A percentile compares a stretch with the other conserved stretches of the same genome.
Conservation (phyloP, 257 asterid genomes). For the Forsythia suspensa region DNA sequence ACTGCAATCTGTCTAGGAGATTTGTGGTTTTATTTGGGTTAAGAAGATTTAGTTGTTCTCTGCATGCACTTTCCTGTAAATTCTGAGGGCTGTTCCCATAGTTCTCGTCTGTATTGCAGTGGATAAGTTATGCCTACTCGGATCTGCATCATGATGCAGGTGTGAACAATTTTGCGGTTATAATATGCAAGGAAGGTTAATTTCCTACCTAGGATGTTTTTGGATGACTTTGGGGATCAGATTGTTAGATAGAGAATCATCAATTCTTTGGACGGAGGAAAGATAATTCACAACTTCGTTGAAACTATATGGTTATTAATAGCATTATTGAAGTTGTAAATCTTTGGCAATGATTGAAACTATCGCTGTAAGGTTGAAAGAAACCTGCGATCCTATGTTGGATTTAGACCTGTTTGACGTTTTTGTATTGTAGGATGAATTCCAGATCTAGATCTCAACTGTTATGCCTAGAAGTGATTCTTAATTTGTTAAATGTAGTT, state of each 20-base stretch:
- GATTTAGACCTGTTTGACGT: not conserved
- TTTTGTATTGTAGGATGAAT: not conserved
- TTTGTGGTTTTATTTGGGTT: slow-evolving; percentile 10
- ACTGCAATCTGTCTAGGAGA: slow-evolving; percentile 1
- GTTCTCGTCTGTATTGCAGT: not conserved
- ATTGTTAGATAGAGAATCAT: not conserved
- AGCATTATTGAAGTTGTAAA: not conserved
- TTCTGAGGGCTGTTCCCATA: not conserved
- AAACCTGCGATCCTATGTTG: not conserved
- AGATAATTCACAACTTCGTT: not conserved
- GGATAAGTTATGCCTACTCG: not conserved
- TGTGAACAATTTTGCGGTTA: not conserved
- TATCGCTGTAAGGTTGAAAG: not conserved
- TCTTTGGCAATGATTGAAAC: not conserved
- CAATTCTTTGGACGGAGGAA: not conserved
- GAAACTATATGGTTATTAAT: not conserved
- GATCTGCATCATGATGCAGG: not conserved
- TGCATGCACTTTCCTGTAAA: slow-evolving; percentile 6
- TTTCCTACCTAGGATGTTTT: not conserved
- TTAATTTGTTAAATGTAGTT: slow-evolving; percentile 2
- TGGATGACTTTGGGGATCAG: not conserved
- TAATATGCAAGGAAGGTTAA: not conserved
- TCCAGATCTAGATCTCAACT: not conserved
- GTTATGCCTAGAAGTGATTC: not conserved
- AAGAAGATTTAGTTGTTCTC: not conserved